Evolutionary conservation across 2,329 filamentous ascomycete species (phyloP), one percentile per base, ranked within the genome.

Genomic region (Ceratocystis papillata): DNA sequence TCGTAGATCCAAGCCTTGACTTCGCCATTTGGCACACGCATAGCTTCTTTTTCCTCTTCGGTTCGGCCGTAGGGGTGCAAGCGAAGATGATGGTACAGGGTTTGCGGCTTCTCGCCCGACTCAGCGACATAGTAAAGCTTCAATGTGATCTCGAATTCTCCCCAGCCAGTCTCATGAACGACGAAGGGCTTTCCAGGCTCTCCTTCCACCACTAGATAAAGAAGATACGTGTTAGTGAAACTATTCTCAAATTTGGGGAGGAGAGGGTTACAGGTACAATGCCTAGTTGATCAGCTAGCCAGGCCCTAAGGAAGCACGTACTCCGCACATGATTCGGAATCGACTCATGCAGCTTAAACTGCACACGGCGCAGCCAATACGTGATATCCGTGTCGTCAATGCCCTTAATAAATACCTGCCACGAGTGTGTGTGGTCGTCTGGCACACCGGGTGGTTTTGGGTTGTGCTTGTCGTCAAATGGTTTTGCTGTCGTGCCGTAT

Each of bases 331-430:
- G 89, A 75, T 96, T 96, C 33, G 90, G 87, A 74, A 96, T 97
- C 8, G 93, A 96, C 76, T 97, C 92, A 80, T 96, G 93, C 17
- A 99, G 84, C 76, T 97, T 97, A 79, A 99, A 99, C 75, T 96
- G 92, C 0, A 99, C 93, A 72, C 96, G 93, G 67, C 93, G 90
- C 70, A 97, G 82, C 91, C 94, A 99, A 76, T 96, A 94, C 33
- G 89, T 91, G 70, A 97, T 88, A 73, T 96, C 90, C 68, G 90
- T 89, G 74, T 90, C 89, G 72, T 96, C 90, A 65, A 96, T 81
- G 60, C 92, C 90, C 73, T 89, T 89, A 67, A 99, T 90, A 75
- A 95, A 97, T 69, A 97, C 90, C 72, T 88, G 87, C 94, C 94
- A 99, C 69, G 89, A 90, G 79, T 97, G 95, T 41, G 93, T 97